Percentiles rank a stretch among this genome's conserved stretches.
Conservation (phyloP, 768 basidiomycete genomes). For the Coprinellus aureogranulatus region DNA sequence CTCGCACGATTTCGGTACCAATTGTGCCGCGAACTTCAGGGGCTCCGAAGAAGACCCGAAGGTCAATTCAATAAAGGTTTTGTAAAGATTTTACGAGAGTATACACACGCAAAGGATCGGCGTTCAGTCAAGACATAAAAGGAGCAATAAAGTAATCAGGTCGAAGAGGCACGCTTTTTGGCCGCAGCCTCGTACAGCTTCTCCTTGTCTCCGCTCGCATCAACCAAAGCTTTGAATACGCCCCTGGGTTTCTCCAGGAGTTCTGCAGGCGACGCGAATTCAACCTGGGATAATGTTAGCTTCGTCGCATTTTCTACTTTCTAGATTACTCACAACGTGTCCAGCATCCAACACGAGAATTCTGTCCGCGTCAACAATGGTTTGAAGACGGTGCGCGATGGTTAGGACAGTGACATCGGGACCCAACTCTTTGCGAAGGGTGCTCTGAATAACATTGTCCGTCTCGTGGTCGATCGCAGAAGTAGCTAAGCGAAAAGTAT, state of each 20-base stretch:
- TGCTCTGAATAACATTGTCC: constrained; percentile 65
- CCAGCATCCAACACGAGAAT: constrained; percentile 51
- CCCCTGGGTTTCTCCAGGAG: constrained; percentile 55
- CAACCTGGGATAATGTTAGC: constrained; percentile 32
- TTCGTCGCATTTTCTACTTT: background rate
- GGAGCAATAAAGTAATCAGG: too few relatives aligned
- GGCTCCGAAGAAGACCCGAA: too few relatives aligned
- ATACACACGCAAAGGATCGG: too few relatives aligned
- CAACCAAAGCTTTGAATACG: constrained; percentile 50
- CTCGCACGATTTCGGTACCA: too few relatives aligned
- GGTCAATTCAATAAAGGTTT: too few relatives aligned
- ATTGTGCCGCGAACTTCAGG: too few relatives aligned
- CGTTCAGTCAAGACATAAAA: too few relatives aligned
- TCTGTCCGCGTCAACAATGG: constrained; percentile 61
- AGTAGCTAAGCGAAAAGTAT: constrained; percentile 25
- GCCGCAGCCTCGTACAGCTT: constrained; percentile 33
- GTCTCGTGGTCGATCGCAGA: constrained; percentile 54
- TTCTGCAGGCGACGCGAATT: constrained; percentile 51
- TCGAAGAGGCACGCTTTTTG: too few relatives aligned
- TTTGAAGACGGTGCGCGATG: constrained; percentile 65
- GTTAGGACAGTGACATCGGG: constrained; percentile 58
- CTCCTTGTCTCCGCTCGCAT: constrained; percentile 55
- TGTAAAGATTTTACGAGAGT: too few relatives aligned
- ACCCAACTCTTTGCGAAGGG: constrained; percentile 60
- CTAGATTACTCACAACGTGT: constrained; percentile 22